Evolutionary conservation across 2,329 filamentous ascomycete genomes (phyloP).

Genomic region (Diaporthe capsici): DNA sequence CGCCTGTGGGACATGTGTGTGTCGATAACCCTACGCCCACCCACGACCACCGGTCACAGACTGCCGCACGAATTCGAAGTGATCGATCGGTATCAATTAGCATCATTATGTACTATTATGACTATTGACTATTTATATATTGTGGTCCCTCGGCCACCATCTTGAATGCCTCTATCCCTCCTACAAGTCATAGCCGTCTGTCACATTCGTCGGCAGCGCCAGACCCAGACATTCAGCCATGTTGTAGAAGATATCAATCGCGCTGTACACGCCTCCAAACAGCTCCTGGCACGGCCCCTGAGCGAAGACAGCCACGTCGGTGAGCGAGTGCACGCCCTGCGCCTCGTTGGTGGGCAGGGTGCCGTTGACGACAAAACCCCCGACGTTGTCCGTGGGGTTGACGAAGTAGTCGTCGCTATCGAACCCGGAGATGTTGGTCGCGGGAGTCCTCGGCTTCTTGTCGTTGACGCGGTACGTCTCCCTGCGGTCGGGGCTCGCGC

Average conservation of each 20-base stretch:
- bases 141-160: background rate
- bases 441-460: slow-evolving; percentile 73
- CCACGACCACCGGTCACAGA: background rate
- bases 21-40: too few species aligned
- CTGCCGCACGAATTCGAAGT: background rate
- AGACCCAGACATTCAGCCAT: slow-evolving; percentile 79
- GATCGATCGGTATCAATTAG: background rate
- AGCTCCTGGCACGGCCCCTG: slow-evolving; percentile 83
- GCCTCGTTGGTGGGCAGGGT: slow-evolving; percentile 74
- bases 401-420: slow-evolving; percentile 69
- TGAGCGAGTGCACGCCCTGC: slow-evolving; percentile 82
- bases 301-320: slow-evolving; percentile 84
- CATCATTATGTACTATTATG: background rate
- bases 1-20: too few species aligned
- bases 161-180: too few species aligned
- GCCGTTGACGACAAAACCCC: slow-evolving; percentile 82
- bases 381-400: slow-evolving; percentile 66
- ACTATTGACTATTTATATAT: background rate
- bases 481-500: slow-evolving; percentile 79
- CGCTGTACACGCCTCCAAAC: slow-evolving; percentile 80
- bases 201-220: slow-evolving; percentile 50
- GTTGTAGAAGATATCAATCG: slow-evolving; percentile 81
- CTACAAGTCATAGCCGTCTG: background rate
- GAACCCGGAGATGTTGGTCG: slow-evolving; percentile 66
- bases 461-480: slow-evolving; percentile 83